These are phyloP conservation scores for Tetracladium marchalianum DNA, from an alignment of 495 filamentous ascomycete species.

Conservation along the genomic window DNA sequence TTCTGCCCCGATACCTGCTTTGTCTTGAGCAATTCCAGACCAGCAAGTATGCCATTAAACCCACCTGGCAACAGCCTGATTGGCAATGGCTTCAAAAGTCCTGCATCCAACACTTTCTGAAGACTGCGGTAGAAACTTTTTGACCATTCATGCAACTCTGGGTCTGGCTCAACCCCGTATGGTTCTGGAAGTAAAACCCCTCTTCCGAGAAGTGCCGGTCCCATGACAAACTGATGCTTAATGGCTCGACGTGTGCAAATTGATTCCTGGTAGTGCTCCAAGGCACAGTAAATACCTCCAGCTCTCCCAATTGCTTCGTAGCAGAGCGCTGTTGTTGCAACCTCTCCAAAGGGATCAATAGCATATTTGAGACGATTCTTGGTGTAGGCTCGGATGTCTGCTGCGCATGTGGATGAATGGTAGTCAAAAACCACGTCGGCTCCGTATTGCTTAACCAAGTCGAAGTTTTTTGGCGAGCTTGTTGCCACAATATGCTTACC, in stretches of 20 bases:
- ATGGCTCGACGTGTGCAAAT: slow-evolving; percentile 10
- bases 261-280: slow-evolving; percentile 10
- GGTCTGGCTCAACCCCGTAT: not conserved
- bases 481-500: no score
- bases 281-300: slow-evolving; percentile 30
- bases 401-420: slow-evolving; percentile 26
- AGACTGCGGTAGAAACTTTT: not conserved
- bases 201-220: slow-evolving; percentile 20
- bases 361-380: slow-evolving; percentile 20
- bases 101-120: not conserved
- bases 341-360: slow-evolving; percentile 26
- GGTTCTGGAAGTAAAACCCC: slow-evolving; percentile 2
- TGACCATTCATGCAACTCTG: not conserved
- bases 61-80: not conserved
- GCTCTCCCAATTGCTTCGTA: slow-evolving; percentile 29
- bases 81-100: slow-evolving; percentile 1
- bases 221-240: slow-evolving; percentile 24
- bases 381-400: slow-evolving; percentile 31
- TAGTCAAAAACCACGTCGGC: slow-evolving; percentile 49
- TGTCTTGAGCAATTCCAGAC: slow-evolving; percentile 1
- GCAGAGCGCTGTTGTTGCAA: slow-evolving; percentile 26
- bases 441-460: slow-evolving; percentile 39
- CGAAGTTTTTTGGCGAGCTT: slow-evolving; percentile 46
- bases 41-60: slow-evolving; percentile 1
- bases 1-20: slow-evolving; percentile 6